phyloP scores from a whole-genome alignment of 2,329 filamentous ascomycete genomes.

The Tolypocladium nubicola region DNA sequence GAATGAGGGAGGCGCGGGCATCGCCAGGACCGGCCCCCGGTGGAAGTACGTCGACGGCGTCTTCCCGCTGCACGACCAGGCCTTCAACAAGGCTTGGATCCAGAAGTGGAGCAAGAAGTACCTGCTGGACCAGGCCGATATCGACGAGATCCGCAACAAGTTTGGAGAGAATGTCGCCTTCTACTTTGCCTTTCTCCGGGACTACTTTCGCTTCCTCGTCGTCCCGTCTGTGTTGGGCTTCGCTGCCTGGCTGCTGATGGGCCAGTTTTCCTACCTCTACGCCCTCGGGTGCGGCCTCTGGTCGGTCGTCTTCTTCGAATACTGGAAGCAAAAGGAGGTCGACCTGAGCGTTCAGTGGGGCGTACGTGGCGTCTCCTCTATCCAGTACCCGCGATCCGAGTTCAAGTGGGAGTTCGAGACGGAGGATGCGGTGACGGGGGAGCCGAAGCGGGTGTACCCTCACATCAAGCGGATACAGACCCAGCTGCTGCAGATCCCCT shows the following conservation, averaged over 20 bases:
- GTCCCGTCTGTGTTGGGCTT: conserved; percentile 73
- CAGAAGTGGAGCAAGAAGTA: conserved; percentile 65
- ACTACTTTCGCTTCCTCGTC: conserved; percentile 79
- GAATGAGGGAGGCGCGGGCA: conserved; percentile 68
- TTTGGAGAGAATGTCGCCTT: conserved; percentile 83
- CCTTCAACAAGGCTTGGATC: conserved; percentile 67
- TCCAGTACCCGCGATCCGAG: conserved; percentile 66
- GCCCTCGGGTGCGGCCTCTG: conserved; percentile 72
- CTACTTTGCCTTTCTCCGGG: conserved; percentile 90
- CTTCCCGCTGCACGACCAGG: conserved; percentile 70
- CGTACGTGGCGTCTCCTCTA: conserved; percentile 70
- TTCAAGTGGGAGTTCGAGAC: conserved; percentile 71
- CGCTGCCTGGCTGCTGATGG: conserved; percentile 69
- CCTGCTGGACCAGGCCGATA: conserved; percentile 50
- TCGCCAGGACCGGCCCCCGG: conserved; percentile 55
- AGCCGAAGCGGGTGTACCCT: conserved; percentile 66
- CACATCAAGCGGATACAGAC: conserved; percentile 62
- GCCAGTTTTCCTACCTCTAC: conserved; percentile 74
- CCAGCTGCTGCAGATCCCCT: conserved; percentile 75
- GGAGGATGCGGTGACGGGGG: conserved; percentile 72
- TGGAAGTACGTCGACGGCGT: conserved; percentile 66
- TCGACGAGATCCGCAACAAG: conserved; percentile 65
- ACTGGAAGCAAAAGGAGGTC: conserved; percentile 88
- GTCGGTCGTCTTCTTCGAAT: conserved; percentile 85
- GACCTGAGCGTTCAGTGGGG: conserved; percentile 85